Percentiles rank a stretch among this genome's conserved stretches.
Evolutionary conservation across 371 early-diverging fungal species (phyloP).

Genomic region (Thermomucor indicae-seudaticae): DNA sequence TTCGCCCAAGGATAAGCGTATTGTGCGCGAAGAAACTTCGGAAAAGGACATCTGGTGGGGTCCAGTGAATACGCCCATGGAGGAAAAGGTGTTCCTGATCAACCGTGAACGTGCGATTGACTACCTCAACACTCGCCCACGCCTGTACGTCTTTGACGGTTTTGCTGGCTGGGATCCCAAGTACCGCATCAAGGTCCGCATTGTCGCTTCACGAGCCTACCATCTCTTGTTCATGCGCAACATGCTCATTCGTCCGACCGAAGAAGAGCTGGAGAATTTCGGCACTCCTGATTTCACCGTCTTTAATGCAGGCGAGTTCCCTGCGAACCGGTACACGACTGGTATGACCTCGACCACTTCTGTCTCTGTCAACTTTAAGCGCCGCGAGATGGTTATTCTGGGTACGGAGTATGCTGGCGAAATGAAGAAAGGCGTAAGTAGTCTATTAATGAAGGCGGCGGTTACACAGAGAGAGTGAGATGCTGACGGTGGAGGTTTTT

Average conservation of each 20-base stretch:
- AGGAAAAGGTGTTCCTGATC: conserved; percentile 84
- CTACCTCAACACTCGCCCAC: conserved; percentile 91
- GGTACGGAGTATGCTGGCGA: conserved; percentile 98
- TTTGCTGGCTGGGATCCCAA: conserved; percentile 94
- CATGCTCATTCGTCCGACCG: conserved; percentile 95
- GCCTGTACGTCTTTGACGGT: conserved; percentile 95
- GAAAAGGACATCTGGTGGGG: conserved; percentile 95
- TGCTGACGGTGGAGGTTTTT: not conserved
- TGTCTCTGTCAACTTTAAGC: conserved; percentile 87
- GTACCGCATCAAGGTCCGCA: conserved; percentile 93
- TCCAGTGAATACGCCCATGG: conserved; percentile 90
- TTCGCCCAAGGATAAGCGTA: conserved; percentile 92
- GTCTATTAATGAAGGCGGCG: no score
- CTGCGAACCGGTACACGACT: conserved; percentile 93
- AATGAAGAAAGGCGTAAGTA: conserved; percentile 94
- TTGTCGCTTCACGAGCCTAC: conserved; percentile 94
- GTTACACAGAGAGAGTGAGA: not conserved
- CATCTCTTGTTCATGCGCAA: conserved; percentile 96
- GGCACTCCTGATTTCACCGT: conserved; percentile 97
- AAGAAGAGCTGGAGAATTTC: conserved; percentile 82
- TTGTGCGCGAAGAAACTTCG: conserved; percentile 86
- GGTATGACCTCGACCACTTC: conserved; percentile 96
- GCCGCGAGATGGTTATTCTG: conserved; percentile 81
- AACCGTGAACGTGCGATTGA: conserved; percentile 95
- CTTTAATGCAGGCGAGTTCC: conserved; percentile 94